Evolutionary conservation across 371 early-diverging fungal species (phyloP).

Genomic region (Massospora cicadina): DNA sequence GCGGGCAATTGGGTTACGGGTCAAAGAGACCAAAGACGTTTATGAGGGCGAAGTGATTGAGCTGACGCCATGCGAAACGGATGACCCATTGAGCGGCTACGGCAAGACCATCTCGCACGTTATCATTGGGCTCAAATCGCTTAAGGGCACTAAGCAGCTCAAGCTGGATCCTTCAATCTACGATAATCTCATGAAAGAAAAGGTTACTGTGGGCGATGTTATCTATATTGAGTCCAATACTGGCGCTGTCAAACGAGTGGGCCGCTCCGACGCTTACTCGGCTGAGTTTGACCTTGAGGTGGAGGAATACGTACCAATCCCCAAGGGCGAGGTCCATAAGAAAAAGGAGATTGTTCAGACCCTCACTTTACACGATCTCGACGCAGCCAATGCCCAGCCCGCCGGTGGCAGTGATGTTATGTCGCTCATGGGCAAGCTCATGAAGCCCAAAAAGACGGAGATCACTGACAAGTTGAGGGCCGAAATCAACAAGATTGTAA

Average conservation of each 20-base stretch:
- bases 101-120: constrained; percentile 92
- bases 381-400: constrained; percentile 93
- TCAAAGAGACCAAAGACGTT: constrained; percentile 97
- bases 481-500: constrained; percentile 98
- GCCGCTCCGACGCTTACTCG: constrained; percentile 88
- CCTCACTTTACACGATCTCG: constrained; percentile 96
- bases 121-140: constrained; percentile 91
- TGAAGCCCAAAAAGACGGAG: constrained; percentile 96
- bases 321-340: constrained; percentile 98
- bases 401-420: constrained; percentile 95
- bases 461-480: constrained; percentile 93
- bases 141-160: constrained; percentile 95
- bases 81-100: constrained; percentile 80
- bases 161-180: constrained; percentile 91
- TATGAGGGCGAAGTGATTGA: constrained; percentile 99
- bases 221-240: constrained; percentile 97
- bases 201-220: constrained; percentile 91
- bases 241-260: constrained; percentile 94
- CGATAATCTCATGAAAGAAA: constrained; percentile 92
- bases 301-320: constrained; percentile 91
- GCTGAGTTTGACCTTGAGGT: constrained; percentile 94
- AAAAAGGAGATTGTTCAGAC: constrained; percentile 94
- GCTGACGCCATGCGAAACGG: constrained; percentile 86
- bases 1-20: constrained; percentile 86
- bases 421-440: constrained; percentile 91